phyloP scores from a whole-genome alignment of 192 early-diverging fungal genomes.

The Phlyctochytrium planicorne region DNA sequence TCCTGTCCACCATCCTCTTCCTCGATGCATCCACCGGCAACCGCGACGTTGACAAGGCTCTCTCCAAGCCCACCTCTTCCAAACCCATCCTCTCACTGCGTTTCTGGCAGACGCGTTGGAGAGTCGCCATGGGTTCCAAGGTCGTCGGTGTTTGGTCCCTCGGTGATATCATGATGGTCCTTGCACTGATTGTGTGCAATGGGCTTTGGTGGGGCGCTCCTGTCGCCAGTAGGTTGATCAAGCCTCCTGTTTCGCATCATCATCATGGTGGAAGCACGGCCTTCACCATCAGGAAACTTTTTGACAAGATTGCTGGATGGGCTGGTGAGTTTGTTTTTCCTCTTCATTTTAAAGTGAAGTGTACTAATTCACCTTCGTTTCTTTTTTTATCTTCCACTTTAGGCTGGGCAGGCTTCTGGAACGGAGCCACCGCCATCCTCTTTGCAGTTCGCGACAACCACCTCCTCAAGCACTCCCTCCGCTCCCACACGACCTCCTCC shows the following conservation, averaged over 20 bases:
- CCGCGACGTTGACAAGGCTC: slow-evolving; percentile 1
- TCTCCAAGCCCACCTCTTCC: neutral
- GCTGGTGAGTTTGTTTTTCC: neutral
- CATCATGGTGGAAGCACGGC: neutral
- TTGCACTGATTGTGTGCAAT: neutral
- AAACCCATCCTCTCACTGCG: no score
- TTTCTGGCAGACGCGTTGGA: neutral
- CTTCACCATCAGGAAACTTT: neutral
- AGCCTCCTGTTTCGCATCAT: no score
- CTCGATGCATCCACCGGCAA: neutral
- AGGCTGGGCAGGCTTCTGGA: slow-evolving; percentile 19
- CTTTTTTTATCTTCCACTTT: no score
- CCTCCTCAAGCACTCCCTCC: slow-evolving; percentile 9
- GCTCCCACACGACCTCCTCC: slow-evolving; percentile 4
- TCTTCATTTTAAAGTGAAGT: no score
- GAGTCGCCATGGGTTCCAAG: neutral
- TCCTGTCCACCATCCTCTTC: neutral
- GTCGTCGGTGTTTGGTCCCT: neutral
- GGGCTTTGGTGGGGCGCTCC: neutral
- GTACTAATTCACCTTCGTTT: no score
- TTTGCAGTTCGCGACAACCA: slow-evolving; percentile 26
- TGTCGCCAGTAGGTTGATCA: neutral
- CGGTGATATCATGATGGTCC: neutral
- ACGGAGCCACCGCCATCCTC: slow-evolving; percentile 14
- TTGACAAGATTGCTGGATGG: neutral